Base-by-base conservation (phyloP, 257 asterid genomes). In the Solanum pennellii region DNA sequence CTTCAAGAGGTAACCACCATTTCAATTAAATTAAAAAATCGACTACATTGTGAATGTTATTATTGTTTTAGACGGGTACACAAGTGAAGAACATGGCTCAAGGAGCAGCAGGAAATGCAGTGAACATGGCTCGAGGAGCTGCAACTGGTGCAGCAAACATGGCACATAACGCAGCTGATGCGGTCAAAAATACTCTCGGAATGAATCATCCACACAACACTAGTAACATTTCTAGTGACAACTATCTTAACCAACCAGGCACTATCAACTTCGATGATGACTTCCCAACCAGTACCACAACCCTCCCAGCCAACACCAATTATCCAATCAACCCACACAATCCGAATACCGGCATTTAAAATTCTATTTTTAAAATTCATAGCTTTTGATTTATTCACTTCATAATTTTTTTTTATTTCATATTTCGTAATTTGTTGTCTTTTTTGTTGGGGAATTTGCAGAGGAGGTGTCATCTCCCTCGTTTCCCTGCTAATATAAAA, bases 401-500 rank as follows among this genome's bases (percentile, higher is more conserved):
- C 5, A 1, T 76, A 75, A 23, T n/a, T 77, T 77, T 76, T 33
- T 6, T 3, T n/a, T 2, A 33, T 14, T 71, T 13, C n/a, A 3
- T 77, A 21, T 25, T 79, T 47, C 10, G 42, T 13, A 62, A 62
- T 27, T 79, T 45, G 25, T 79, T 29, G 15, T 4, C 20, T 39
- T 3, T 75, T 12, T 14, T 14, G 1, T 44, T 79, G 95, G 1
- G 98, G 95, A 56, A 91, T 95, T 80, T 92, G 93, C 33, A 94
- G 25, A 76, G 84, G 66, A 45, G 42, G 16, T 79, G 65, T 45
- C 37, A 93, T 77, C 95, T 92, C 82, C 98, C 95, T 90, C 93
- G 94, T 9, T 93, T 96, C 90, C 98, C 94, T 18, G 98, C 96
- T 69, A 94, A 94, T 62, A 93, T 94, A 68, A 92, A 91, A 92